Conservation (phyloP, 352 stramenopile genomes). For the Phytophthora agathidicida region DNA sequence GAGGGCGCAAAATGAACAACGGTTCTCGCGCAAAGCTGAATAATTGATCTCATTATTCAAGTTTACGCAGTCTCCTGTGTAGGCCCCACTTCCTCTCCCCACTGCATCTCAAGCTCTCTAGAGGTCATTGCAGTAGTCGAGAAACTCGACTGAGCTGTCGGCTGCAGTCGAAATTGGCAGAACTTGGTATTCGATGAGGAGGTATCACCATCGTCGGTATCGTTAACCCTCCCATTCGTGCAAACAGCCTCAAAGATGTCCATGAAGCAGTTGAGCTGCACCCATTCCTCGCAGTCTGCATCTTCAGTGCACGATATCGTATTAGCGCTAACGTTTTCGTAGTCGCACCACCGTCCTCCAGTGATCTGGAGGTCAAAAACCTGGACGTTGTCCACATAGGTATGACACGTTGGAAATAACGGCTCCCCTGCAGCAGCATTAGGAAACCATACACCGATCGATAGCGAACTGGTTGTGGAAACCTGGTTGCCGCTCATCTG, state of each 20-base stretch:
- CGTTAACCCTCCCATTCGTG: background rate
- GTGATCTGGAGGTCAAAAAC: slow-evolving; percentile 66
- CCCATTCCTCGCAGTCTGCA: slow-evolving; percentile 52
- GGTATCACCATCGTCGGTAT: slow-evolving; percentile 4
- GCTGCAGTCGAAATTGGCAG: slow-evolving; percentile 46
- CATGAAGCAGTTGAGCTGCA: slow-evolving; percentile 65
- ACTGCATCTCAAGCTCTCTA: slow-evolving; percentile 21
- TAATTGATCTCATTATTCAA: too few species aligned
- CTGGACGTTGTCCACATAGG: slow-evolving; percentile 54
- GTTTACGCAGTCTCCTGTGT: background rate
- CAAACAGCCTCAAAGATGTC: slow-evolving; percentile 62
- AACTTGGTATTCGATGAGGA: slow-evolving; percentile 3
- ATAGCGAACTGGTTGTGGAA: slow-evolving; percentile 29
- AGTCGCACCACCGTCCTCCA: slow-evolving; percentile 69
- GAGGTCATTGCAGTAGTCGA: slow-evolving; percentile 35
- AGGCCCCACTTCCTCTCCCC: slow-evolving; percentile 28
- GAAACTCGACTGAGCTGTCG: slow-evolving; percentile 24
- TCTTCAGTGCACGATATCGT: slow-evolving; percentile 41
- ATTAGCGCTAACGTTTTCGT: slow-evolving; percentile 32
- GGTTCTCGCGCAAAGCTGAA: too few species aligned
- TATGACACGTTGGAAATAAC: slow-evolving; percentile 54
- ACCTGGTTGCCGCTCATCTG: slow-evolving; percentile 21
- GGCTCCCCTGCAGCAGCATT: slow-evolving; percentile 67
- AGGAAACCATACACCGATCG: slow-evolving; percentile 72
- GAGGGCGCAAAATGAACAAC: too few species aligned